Evolutionary conservation across 2,329 filamentous ascomycete genomes (phyloP).

Genomic region (Zymoseptoria tritici): DNA sequence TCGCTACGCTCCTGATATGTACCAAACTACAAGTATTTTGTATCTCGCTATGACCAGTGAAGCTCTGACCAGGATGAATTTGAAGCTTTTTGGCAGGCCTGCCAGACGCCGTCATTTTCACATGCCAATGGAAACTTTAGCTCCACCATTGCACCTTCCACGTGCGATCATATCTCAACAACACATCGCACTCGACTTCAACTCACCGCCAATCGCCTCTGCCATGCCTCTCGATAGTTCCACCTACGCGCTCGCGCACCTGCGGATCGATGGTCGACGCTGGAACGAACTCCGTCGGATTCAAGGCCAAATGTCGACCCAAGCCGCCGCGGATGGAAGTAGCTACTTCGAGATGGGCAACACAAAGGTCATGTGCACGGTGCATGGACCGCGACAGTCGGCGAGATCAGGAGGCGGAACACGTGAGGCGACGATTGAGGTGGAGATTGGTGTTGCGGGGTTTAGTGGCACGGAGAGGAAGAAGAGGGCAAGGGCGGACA

Average conservation of each 20-base stretch:
- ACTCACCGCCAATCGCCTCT: neutral
- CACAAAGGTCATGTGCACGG: slow-evolving; percentile 90
- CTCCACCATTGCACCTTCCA: neutral
- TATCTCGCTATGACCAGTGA: neutral
- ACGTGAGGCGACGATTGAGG: slow-evolving; percentile 61
- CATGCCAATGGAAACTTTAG: neutral
- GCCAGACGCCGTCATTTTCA: neutral
- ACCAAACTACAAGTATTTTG: neutral
- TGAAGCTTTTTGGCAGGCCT: neutral
- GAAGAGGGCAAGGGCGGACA: slow-evolving; percentile 66
- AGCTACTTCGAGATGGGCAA: slow-evolving; percentile 96
- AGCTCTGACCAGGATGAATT: too few relatives aligned
- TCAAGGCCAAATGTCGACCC: slow-evolving; percentile 82
- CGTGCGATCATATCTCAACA: neutral
- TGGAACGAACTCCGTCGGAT: slow-evolving; percentile 96
- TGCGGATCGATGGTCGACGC: slow-evolving; percentile 63
- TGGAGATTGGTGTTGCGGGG: slow-evolving; percentile 77
- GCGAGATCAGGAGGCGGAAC: slow-evolving; percentile 41
- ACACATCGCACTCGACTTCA: neutral
- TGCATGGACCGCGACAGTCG: slow-evolving; percentile 75
- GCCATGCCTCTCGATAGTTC: slow-evolving; percentile 91
- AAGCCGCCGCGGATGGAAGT: slow-evolving; percentile 85
- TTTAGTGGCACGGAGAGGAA: slow-evolving; percentile 84
- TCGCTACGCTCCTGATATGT: neutral
- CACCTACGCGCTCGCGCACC: slow-evolving; percentile 76